These are phyloP conservation scores for Penicillium subrubescens DNA, from an alignment of 495 filamentous ascomycete species.

Conservation along the genomic window DNA sequence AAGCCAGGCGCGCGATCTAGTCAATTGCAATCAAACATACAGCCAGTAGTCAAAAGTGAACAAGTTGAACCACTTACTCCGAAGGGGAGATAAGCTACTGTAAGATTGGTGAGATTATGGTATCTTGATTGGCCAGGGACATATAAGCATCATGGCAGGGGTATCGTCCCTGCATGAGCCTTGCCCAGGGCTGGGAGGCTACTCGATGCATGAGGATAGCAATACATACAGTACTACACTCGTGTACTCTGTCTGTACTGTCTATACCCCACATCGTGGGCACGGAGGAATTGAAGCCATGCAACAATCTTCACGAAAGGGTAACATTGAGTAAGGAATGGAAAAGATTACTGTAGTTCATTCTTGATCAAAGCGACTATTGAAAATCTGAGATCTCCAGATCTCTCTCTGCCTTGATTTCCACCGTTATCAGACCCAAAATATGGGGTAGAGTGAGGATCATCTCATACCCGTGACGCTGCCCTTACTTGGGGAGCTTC, in stretches of 20 bases:
- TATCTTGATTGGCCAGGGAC: conserved; percentile 21
- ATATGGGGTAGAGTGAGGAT: not conserved
- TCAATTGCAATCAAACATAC: not conserved
- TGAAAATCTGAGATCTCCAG: not conserved
- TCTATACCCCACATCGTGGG: conserved; percentile 17
- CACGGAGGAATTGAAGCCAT: conserved; percentile 5
- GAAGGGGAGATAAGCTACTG: conserved; percentile 1
- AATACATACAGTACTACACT: too few relatives aligned
- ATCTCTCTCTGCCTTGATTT: not conserved
- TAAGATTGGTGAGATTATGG: not conserved
- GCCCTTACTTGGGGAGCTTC: conserved; percentile 25
- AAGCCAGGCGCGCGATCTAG: not conserved
- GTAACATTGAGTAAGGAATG: conserved; percentile 33
- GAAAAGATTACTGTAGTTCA: not conserved
- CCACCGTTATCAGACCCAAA: not conserved
- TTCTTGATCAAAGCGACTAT: not conserved
- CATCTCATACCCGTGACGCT: conserved; percentile 19
- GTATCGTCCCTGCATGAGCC: conserved; percentile 21
- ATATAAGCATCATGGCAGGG: conserved; percentile 20
- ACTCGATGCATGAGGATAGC: too few relatives aligned
- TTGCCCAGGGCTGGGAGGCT: conserved; percentile 4
- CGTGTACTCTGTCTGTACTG: not conserved
- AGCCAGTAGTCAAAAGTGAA: not conserved
- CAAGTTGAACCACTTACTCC: not conserved
- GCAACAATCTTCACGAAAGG: not conserved